Evolutionary conservation across 345 rosid genomes (phyloP).

Genomic region (Aegle marmelos): DNA sequence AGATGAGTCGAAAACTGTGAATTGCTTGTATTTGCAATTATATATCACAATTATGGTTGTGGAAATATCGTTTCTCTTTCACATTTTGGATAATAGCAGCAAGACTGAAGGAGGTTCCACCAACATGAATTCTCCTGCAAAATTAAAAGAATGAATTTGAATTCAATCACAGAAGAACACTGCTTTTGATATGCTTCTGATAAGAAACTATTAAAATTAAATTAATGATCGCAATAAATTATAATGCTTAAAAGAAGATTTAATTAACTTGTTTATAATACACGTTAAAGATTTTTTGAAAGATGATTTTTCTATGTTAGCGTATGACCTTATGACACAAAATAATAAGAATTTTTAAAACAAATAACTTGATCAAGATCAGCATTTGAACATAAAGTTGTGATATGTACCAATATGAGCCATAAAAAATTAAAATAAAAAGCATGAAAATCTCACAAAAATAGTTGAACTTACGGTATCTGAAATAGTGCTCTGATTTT

Average conservation of each 20-base stretch:
- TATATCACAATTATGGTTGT: not conserved
- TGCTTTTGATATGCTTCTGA: not conserved
- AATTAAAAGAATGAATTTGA: not conserved
- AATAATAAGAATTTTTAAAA: too few species aligned
- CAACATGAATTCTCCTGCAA: conserved; percentile 24
- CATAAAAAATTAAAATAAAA: not conserved
- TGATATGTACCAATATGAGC: not conserved
- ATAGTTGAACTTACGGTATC: conserved; percentile 21
- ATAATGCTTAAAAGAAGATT: too few species aligned
- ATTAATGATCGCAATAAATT: too few species aligned
- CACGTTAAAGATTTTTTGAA: too few species aligned
- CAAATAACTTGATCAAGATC: too few species aligned
- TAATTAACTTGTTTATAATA: too few species aligned
- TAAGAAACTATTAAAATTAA: too few species aligned
- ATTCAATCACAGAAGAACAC: not conserved
- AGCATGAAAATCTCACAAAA: not conserved
- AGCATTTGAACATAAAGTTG: too few species aligned
- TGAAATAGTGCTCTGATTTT: conserved; percentile 11
- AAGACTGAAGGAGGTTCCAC: conserved; percentile 20
- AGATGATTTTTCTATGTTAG: too few species aligned
- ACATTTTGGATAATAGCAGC: conserved; percentile 16
- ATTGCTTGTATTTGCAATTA: not conserved
- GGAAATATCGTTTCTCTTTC: not conserved
- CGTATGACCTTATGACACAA: too few species aligned
- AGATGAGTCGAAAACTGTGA: not conserved